Conservation (phyloP, 2,329 filamentous ascomycete genomes). For the Calonectria multiphialidica region DNA sequence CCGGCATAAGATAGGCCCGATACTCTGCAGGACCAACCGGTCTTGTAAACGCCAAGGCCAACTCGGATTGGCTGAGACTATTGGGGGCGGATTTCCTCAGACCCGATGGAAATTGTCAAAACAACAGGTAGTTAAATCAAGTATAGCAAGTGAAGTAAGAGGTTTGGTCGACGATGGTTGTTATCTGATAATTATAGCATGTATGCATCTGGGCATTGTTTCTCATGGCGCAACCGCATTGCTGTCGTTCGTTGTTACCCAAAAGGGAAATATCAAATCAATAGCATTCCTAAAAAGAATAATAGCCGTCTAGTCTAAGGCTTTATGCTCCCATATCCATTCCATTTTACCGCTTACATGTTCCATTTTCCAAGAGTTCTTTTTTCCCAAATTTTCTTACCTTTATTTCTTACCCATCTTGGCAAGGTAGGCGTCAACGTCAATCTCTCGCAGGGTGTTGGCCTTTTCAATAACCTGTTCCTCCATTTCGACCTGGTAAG, state of each 20-base stretch:
- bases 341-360: neutral
- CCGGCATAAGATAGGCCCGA: neutral
- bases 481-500: constrained; percentile 16
- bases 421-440: constrained; percentile 10
- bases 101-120: neutral
- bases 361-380: neutral
- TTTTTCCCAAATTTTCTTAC: neutral
- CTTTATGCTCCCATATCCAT: constrained; percentile 3
- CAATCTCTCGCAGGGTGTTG: neutral
- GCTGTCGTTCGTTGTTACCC: neutral
- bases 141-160: too few relatives aligned
- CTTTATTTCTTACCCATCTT: constrained; percentile 19
- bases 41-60: neutral
- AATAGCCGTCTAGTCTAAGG: constrained; percentile 4
- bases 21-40: neutral
- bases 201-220: too few relatives aligned
- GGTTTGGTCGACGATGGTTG: too few relatives aligned
- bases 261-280: neutral
- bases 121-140: too few relatives aligned
- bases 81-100: neutral
- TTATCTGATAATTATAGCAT: too few relatives aligned
- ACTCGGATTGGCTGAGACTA: neutral
- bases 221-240: too few relatives aligned
- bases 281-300: neutral
- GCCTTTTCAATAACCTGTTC: constrained; percentile 20